These are phyloP conservation scores for Fonsecaea pugnacius DNA, from an alignment of 2,329 filamentous ascomycete genomes.

Conservation along the genomic window DNA sequence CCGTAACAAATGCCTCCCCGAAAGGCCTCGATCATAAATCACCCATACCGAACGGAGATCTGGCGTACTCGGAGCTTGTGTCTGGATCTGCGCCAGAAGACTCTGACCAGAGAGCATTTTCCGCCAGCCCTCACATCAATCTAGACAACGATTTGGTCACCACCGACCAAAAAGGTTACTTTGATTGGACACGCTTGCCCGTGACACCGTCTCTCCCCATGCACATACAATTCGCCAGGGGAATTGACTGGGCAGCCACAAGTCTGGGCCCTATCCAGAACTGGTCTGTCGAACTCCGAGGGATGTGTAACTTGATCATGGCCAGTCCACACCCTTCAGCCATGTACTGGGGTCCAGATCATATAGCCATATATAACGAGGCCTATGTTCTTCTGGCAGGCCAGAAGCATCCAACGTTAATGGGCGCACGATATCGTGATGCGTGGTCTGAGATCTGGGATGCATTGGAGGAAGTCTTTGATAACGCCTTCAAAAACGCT, in stretches of 20 bases:
- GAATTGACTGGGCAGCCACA: slow-evolving; percentile 73
- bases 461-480: slow-evolving; percentile 70
- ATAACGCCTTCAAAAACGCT: slow-evolving; percentile 68
- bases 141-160: slow-evolving; percentile 39
- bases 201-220: slow-evolving; percentile 65
- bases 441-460: slow-evolving; percentile 78
- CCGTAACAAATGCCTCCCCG: slow-evolving; percentile 15
- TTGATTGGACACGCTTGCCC: slow-evolving; percentile 80
- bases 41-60: slow-evolving; percentile 18
- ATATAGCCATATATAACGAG: slow-evolving; percentile 73
- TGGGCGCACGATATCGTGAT: slow-evolving; percentile 72
- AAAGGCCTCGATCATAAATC: slow-evolving; percentile 9
- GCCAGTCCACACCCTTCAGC: slow-evolving; percentile 73
- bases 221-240: slow-evolving; percentile 74
- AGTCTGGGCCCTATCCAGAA: slow-evolving; percentile 74
- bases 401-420: slow-evolving; percentile 74
- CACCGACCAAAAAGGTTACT: slow-evolving; percentile 58
- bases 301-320: slow-evolving; percentile 83
- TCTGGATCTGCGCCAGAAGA: slow-evolving; percentile 16
- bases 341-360: slow-evolving; percentile 78
- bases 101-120: slow-evolving; percentile 7
- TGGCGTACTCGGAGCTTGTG: slow-evolving; percentile 25
- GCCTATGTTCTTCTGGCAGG: slow-evolving; percentile 73
- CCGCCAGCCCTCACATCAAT: background rate
- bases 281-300: slow-evolving; percentile 73